These are phyloP conservation scores for Coemansia sp. DNA, from an alignment of 192 early-diverging fungal species.

Conservation along the genomic window DNA sequence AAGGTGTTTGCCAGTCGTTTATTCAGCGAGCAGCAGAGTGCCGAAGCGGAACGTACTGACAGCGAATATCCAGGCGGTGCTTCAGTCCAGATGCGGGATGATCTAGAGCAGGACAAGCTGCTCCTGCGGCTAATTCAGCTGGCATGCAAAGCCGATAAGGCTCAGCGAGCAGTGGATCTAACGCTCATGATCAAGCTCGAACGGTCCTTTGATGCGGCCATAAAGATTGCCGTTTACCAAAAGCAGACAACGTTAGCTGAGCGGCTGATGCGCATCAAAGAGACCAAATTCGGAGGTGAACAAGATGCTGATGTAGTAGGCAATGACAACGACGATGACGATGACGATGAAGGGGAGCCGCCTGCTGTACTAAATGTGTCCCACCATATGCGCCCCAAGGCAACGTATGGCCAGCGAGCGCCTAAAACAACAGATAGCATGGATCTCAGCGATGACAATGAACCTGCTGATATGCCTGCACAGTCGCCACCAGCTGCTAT, in stretches of 20 bases:
- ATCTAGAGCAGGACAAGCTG: constrained; percentile 78
- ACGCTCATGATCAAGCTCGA: constrained; percentile 59
- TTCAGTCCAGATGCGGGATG: constrained; percentile 32
- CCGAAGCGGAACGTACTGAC: constrained; percentile 54
- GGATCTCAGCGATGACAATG: constrained; percentile 6
- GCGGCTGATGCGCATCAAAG: constrained; percentile 59
- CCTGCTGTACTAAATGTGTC: background rate
- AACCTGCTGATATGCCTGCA: background rate
- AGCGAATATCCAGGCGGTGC: constrained; percentile 37
- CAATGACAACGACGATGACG: constrained; percentile 1
- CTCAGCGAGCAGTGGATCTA: constrained; percentile 79
- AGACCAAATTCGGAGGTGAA: constrained; percentile 24
- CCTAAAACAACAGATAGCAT: constrained; percentile 1
- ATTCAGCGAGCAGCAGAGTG: constrained; percentile 57
- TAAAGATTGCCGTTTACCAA: constrained; percentile 76
- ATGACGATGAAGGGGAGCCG: background rate
- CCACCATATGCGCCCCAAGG: constrained; percentile 3
- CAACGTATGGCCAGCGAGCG: constrained; percentile 10
- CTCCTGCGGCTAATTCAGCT: constrained; percentile 74
- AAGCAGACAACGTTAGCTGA: constrained; percentile 71
- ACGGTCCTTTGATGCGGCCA: constrained; percentile 74
- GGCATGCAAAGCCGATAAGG: constrained; percentile 76
- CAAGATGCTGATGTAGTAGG: constrained; percentile 11
- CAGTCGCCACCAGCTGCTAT: background rate
- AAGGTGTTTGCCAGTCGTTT: constrained; percentile 55